These are phyloP conservation scores for Aspergillus terreus DNA, from an alignment of 2,329 filamentous ascomycete genomes.

Conservation along the genomic window DNA sequence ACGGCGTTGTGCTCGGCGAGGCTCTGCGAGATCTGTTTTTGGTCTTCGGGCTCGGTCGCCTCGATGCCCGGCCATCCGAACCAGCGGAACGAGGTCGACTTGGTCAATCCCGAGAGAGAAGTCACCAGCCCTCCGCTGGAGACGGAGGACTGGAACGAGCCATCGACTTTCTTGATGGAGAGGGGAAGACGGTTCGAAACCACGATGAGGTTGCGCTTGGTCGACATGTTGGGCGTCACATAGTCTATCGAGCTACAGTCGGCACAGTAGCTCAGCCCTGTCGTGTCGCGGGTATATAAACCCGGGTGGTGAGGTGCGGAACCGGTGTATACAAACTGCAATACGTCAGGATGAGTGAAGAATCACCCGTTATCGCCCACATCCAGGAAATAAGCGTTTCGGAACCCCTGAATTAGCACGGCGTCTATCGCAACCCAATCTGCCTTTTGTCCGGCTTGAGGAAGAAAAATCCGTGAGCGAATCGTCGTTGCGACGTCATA, in stretches of 20 bases:
- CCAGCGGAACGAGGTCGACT: slow-evolving; percentile 88
- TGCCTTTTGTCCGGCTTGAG: no score
- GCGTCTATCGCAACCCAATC: no score
- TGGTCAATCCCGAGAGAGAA: slow-evolving; percentile 79
- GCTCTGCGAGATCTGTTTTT: slow-evolving; percentile 63
- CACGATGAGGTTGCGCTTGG: slow-evolving; percentile 52
- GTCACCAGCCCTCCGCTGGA: slow-evolving; percentile 91
- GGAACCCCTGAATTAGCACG: no score
- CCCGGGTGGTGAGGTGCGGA: not conserved
- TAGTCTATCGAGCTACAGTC: no score
- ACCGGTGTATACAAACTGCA: not conserved
- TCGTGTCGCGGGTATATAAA: not conserved
- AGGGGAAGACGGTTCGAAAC: slow-evolving; percentile 90
- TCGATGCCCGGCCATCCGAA: slow-evolving; percentile 94
- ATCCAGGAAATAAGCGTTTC: no score
- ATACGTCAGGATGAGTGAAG: not conserved
- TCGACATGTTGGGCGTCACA: not conserved
- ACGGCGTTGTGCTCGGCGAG: slow-evolving; percentile 77
- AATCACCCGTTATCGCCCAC: not conserved
- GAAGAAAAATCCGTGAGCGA: no score
- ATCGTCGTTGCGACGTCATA: no score
- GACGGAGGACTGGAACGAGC: slow-evolving; percentile 78
- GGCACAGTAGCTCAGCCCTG: not conserved
- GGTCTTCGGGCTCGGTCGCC: slow-evolving; percentile 69
- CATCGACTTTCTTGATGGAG: slow-evolving; percentile 82